Conservation (phyloP, 2,329 filamentous ascomycete genomes). For the Onygenales sp. region DNA sequence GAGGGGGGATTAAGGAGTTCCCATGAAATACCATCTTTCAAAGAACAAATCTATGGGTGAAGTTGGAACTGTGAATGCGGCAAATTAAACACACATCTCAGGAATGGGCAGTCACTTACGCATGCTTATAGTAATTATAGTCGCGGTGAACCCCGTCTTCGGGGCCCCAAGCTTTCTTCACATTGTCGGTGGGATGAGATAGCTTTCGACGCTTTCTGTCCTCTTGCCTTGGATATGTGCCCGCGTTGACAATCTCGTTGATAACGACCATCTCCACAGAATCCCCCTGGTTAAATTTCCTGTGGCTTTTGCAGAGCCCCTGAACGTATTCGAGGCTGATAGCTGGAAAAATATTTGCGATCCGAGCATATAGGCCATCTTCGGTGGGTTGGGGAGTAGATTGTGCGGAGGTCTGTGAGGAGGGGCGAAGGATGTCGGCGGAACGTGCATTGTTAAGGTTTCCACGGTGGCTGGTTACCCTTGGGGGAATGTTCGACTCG, state of each 20-base stretch:
- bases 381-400: not conserved
- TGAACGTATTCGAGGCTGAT: conserved; percentile 35
- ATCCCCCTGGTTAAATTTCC: not conserved
- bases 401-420: not conserved
- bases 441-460: not conserved
- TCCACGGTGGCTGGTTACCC: not conserved
- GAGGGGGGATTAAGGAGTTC: too few species aligned
- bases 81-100: not conserved
- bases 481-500: not conserved
- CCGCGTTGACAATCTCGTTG: conserved; percentile 31
- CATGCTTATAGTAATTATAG: conserved; percentile 13
- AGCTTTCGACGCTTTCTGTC: conserved; percentile 28
- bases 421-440: not conserved
- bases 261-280: conserved; percentile 26
- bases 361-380: conserved; percentile 8
- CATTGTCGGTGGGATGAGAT: conserved; percentile 21
- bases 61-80: too few species aligned
- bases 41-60: too few species aligned
- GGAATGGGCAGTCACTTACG: conserved; percentile 13
- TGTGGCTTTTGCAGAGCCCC: conserved; percentile 23
- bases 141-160: conserved; percentile 18
- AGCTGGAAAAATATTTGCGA: conserved; percentile 39
- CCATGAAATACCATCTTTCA: too few species aligned
- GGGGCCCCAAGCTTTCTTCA: conserved; percentile 16
- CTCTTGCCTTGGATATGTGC: conserved; percentile 36